phyloP scores from a whole-genome alignment of 169 alveolate genomes.

The Besnoitia besnoiti region DNA sequence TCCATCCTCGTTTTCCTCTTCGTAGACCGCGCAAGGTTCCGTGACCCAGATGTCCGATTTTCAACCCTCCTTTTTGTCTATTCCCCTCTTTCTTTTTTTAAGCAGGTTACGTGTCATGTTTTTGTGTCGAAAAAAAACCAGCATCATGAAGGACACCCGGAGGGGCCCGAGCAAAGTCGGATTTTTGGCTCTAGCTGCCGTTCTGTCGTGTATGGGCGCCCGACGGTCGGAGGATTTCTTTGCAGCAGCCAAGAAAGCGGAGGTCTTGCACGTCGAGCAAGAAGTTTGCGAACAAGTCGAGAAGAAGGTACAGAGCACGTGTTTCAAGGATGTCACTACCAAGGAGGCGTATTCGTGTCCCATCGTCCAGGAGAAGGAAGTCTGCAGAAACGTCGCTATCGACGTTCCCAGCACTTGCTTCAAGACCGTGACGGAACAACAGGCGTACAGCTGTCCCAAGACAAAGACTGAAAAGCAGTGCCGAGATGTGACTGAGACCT shows the following conservation, averaged over 20 bases:
- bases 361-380: constrained; percentile 62
- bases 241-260: not conserved
- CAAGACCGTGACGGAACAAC: constrained; percentile 55
- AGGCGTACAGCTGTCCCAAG: constrained; percentile 65
- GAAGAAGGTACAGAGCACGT: constrained; percentile 48
- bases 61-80: not conserved
- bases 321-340: constrained; percentile 60
- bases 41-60: no score
- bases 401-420: constrained; percentile 49
- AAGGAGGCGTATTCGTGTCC: constrained; percentile 65
- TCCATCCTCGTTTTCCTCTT: not conserved
- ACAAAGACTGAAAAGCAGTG: constrained; percentile 62
- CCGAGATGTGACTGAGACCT: constrained; percentile 53
- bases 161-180: not conserved
- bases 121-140: no score
- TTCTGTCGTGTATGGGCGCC: not conserved
- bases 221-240: not conserved
- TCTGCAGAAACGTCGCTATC: constrained; percentile 48
- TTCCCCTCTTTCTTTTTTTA: not conserved
- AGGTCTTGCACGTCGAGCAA: constrained; percentile 43
- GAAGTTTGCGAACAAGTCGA: constrained; percentile 62
- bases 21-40: not conserved
- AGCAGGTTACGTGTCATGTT: not conserved
- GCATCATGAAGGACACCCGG: not conserved
- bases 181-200: not conserved